Conservation (phyloP, 148 eudicot genomes). For the Suaeda aralocaspica region DNA sequence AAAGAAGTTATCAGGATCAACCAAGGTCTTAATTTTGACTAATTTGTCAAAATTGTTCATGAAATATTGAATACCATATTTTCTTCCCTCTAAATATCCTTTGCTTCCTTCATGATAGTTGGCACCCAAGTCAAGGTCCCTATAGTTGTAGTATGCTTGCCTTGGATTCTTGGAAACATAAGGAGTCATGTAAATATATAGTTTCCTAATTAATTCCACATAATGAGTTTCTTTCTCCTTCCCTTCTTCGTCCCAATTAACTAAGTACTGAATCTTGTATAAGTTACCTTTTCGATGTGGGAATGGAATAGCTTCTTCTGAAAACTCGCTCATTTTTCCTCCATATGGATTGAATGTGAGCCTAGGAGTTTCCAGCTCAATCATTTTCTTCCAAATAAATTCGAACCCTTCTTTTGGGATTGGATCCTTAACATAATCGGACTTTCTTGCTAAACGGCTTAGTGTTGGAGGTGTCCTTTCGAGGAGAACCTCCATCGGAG, state of each 20-base stretch:
- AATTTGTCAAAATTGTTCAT: slow-evolving; percentile 15
- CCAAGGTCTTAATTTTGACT: slow-evolving; percentile 16
- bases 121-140: slow-evolving; percentile 18
- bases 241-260: slow-evolving; percentile 20
- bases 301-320: background rate
- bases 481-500: slow-evolving; percentile 13
- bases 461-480: slow-evolving; percentile 5
- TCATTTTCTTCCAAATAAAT: slow-evolving; percentile 12
- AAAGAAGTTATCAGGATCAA: slow-evolving; percentile 19
- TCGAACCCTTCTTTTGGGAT: slow-evolving; percentile 11
- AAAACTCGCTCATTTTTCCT: slow-evolving; percentile 13
- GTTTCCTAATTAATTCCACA: slow-evolving; percentile 9
- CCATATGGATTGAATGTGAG: slow-evolving; percentile 15
- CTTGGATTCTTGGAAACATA: slow-evolving; percentile 20
- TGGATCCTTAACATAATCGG: slow-evolving; percentile 17
- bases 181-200: slow-evolving; percentile 16
- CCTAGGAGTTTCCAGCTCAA: slow-evolving; percentile 4
- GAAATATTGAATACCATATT: slow-evolving; percentile 19
- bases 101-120: slow-evolving; percentile 4
- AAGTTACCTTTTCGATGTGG: slow-evolving; percentile 21
- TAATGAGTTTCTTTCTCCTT: slow-evolving; percentile 11
- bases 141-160: slow-evolving; percentile 16
- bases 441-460: slow-evolving; percentile 11
- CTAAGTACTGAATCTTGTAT: slow-evolving; percentile 15
- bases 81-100: slow-evolving; percentile 16